These are phyloP conservation scores for Ophiostoma triangulosporum DNA, from an alignment of 2,329 filamentous ascomycete species.

Conservation along the genomic window DNA sequence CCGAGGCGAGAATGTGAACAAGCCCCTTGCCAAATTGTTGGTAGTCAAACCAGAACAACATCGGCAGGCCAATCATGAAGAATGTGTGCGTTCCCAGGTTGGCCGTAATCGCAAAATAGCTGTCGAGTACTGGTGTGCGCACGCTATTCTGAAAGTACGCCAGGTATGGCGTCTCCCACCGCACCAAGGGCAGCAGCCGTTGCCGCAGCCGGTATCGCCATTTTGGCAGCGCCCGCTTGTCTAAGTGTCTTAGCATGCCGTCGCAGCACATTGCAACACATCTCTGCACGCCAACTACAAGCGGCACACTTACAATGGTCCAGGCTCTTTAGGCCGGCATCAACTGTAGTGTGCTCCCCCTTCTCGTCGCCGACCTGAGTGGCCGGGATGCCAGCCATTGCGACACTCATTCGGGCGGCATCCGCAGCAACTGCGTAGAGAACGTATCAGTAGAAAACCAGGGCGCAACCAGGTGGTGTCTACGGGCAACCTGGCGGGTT, in stretches of 20 bases:
- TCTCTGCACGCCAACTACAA: not conserved
- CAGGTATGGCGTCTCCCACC: slow-evolving; percentile 91
- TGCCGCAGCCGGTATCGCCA: slow-evolving; percentile 86
- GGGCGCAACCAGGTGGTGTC: not conserved
- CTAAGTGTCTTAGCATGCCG: slow-evolving; percentile 30
- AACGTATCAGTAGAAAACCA: not conserved
- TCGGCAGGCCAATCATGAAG: slow-evolving; percentile 91
- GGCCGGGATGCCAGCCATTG: slow-evolving; percentile 33
- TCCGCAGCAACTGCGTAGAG: not conserved
- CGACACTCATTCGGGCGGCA: not conserved
- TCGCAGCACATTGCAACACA: not conserved
- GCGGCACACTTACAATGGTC: slow-evolving; percentile 52
- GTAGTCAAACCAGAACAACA: slow-evolving; percentile 94
- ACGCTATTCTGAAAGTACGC: slow-evolving; percentile 70
- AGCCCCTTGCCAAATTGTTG: slow-evolving; percentile 67
- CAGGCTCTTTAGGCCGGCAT: slow-evolving; percentile 68
- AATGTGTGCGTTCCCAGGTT: slow-evolving; percentile 97
- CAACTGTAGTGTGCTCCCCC: slow-evolving; percentile 26
- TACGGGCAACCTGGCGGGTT: not conserved
- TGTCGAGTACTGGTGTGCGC: slow-evolving; percentile 75
- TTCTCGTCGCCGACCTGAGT: slow-evolving; percentile 20
- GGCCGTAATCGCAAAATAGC: slow-evolving; percentile 92
- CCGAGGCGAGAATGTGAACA: slow-evolving; percentile 63
- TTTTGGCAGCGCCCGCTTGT: slow-evolving; percentile 66
- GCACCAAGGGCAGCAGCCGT: slow-evolving; percentile 67